Evolutionary conservation across 805 yeast species (phyloP).

Genomic region (Candida oleophila): DNA sequence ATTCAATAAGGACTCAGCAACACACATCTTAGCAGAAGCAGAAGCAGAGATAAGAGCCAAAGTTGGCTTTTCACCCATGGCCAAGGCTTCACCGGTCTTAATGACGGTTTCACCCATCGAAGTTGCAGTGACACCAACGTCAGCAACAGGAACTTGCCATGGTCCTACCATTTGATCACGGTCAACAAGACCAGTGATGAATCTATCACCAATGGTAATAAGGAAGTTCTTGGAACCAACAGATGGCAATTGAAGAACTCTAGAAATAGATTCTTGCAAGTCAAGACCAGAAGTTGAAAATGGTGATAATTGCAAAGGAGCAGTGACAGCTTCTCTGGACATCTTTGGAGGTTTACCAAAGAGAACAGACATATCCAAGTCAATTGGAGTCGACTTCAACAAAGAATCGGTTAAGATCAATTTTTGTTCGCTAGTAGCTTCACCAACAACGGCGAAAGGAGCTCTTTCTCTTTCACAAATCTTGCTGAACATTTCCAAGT

Average conservation of each 20-base stretch:
- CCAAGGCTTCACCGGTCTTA: slow-evolving; percentile 92
- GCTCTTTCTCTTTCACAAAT: slow-evolving; percentile 96
- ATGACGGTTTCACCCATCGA: slow-evolving; percentile 74
- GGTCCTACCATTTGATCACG: slow-evolving; percentile 99
- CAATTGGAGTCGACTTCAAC: slow-evolving; percentile 84
- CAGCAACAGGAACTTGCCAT: slow-evolving; percentile 99
- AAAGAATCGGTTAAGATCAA: slow-evolving; percentile 77
- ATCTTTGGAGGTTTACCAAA: slow-evolving; percentile 98
- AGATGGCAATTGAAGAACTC: slow-evolving; percentile 86
- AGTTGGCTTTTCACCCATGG: slow-evolving; percentile 96
- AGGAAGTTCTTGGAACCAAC: slow-evolving; percentile 94
- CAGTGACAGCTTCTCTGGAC: slow-evolving; percentile 72
- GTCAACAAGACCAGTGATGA: slow-evolving; percentile 95
- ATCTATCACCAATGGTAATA: slow-evolving; percentile 97
- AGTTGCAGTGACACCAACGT: slow-evolving; percentile 93
- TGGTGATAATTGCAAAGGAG: slow-evolving; percentile 50
- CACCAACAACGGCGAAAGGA: slow-evolving; percentile 93
- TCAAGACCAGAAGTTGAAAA: slow-evolving; percentile 31
- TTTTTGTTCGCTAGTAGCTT: slow-evolving; percentile 84
- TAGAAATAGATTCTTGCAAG: slow-evolving; percentile 65
- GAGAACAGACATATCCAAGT: slow-evolving; percentile 89
- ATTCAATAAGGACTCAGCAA: slow-evolving; percentile 91
- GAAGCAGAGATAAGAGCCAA: slow-evolving; percentile 83
- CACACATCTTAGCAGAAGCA: slow-evolving; percentile 92
- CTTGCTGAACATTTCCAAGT: slow-evolving; percentile 65